A percentile compares a stretch with the other conserved stretches of the same genome.
These are phyloP conservation scores for Candida tammaniensis DNA, from an alignment of 805 yeast genomes.

Conservation along the genomic window DNA sequence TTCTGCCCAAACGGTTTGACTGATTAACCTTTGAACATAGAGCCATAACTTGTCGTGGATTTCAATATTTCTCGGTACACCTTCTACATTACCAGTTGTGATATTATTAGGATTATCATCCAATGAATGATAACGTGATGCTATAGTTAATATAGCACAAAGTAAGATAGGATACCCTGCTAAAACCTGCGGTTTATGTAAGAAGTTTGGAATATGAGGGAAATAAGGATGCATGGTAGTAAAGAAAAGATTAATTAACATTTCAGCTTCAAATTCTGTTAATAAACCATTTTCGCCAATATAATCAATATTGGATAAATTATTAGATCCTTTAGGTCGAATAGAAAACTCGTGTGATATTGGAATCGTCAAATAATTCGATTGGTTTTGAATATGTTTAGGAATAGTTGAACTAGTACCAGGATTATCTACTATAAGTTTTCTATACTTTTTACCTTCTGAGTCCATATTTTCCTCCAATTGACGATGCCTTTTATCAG, in stretches of 20 bases:
- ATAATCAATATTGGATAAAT: slow-evolving; percentile 59
- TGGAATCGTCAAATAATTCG: slow-evolving; percentile 15
- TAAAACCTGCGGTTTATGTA: slow-evolving; percentile 62
- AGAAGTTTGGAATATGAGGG: slow-evolving; percentile 77
- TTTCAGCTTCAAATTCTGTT: slow-evolving; percentile 59
- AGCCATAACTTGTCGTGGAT: slow-evolving; percentile 83
- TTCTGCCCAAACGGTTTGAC: slow-evolving; percentile 92
- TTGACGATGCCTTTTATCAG: slow-evolving; percentile 45
- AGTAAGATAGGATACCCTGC: slow-evolving; percentile 79
- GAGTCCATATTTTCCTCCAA: slow-evolving; percentile 29
- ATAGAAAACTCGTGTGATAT: slow-evolving; percentile 27
- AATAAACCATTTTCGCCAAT: slow-evolving; percentile 54
- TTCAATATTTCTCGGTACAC: slow-evolving; percentile 49
- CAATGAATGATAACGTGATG: slow-evolving; percentile 72
- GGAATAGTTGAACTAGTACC: slow-evolving; percentile 8
- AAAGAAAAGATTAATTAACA: slow-evolving; percentile 60
- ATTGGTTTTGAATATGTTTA: slow-evolving; percentile 15
- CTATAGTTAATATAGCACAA: slow-evolving; percentile 76
- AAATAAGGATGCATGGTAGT: slow-evolving; percentile 83
- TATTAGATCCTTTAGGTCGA: slow-evolving; percentile 46
- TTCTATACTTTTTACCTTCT: slow-evolving; percentile 4
- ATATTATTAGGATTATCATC: slow-evolving; percentile 38
- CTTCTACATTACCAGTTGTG: slow-evolving; percentile 21
- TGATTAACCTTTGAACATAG: slow-evolving; percentile 74
- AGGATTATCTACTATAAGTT: slow-evolving; percentile 4